These are phyloP conservation scores for Paramecium caudatum DNA, from an alignment of 73 alveolate species.

Conservation along the genomic window DNA sequence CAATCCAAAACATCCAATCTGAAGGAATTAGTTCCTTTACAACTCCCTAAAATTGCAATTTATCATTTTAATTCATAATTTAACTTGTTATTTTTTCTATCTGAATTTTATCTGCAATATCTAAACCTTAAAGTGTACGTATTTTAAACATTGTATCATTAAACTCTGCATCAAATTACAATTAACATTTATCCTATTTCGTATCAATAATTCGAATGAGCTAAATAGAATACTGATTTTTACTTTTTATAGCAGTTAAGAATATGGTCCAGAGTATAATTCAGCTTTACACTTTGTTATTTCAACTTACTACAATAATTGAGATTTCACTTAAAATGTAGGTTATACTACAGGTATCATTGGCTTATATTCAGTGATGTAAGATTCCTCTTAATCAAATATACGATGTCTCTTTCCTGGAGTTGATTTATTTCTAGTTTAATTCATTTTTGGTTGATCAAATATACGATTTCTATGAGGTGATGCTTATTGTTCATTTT, in stretches of 20 bases:
- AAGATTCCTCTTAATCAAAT: no score
- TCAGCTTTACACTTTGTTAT: not conserved
- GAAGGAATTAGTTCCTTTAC: not conserved
- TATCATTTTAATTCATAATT: not conserved
- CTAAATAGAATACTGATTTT: not conserved
- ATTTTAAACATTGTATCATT: not conserved
- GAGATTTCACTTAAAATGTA: no score
- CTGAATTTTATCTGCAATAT: not conserved
- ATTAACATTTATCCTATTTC: not conserved
- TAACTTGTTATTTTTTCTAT: not conserved
- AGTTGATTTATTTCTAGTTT: no score
- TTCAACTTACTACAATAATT: not conserved
- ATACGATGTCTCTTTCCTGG: no score
- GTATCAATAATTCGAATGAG: not conserved
- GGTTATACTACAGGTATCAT: no score
- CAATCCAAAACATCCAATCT: slow-evolving; percentile 50
- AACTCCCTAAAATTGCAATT: not conserved
- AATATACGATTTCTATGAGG: no score
- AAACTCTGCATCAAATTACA: not conserved
- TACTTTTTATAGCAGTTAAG: not conserved
- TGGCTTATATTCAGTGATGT: no score
- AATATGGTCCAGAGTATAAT: not conserved
- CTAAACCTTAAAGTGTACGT: slow-evolving; percentile 22
- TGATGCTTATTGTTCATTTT: no score
- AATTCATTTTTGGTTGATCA: no score